Conservation (phyloP, 495 filamentous ascomycete genomes). For the Jackrogersella multiformis region DNA sequence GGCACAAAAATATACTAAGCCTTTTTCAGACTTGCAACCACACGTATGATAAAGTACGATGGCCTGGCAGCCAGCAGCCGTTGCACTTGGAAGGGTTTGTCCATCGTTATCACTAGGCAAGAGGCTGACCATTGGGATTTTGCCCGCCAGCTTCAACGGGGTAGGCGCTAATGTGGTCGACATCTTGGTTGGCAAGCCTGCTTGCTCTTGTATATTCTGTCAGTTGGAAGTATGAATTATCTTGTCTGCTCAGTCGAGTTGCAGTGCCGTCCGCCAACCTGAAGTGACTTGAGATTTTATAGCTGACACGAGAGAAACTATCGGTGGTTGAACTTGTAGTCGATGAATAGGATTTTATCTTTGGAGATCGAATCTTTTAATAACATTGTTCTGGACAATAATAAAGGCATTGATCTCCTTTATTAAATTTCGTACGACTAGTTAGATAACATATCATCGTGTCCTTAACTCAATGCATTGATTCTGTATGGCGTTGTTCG, state of each 20-base stretch:
- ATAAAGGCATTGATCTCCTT: neutral
- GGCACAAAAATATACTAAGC: conserved; percentile 7
- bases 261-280: neutral
- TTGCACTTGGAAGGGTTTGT: no score
- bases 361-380: neutral
- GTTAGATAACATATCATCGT: neutral
- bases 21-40: conserved; percentile 15
- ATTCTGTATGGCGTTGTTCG: neutral
- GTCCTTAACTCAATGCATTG: neutral
- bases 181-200: conserved; percentile 35
- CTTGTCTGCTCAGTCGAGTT: neutral
- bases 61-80: neutral
- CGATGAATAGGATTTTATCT: conserved; percentile 6
- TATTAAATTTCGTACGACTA: neutral
- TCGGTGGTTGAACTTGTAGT: neutral
- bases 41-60: conserved; percentile 26
- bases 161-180: neutral
- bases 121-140: neutral
- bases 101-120: neutral
- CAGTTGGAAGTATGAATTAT: neutral
- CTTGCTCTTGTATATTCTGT: conserved; percentile 21
- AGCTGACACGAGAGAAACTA: neutral
- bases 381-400: neutral
- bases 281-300: neutral
- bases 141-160: neutral